Evolutionary conservation across 306 rosid genomes (phyloP).

Genomic region (Quercus wislizeni): DNA sequence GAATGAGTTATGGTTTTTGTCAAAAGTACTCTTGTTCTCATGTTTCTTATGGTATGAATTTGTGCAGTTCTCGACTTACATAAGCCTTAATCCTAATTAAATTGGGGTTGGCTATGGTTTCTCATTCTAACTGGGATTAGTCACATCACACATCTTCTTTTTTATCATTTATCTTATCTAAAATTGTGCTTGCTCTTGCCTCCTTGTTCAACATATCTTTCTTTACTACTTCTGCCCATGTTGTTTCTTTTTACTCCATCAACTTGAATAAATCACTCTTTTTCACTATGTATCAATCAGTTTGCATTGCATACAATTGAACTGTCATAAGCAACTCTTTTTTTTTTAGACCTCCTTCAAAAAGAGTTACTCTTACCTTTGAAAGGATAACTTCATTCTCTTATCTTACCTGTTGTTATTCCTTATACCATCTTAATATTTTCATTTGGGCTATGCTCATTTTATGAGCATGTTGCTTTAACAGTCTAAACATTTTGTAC

Average conservation of each 20-base stretch:
- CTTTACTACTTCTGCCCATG: no score
- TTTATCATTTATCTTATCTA: no score
- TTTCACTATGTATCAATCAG: neutral
- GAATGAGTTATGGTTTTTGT: neutral
- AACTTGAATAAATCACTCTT: neutral
- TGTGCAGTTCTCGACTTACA: neutral
- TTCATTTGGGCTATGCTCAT: neutral
- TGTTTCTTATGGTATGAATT: neutral
- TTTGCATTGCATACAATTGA: neutral
- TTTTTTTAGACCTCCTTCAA: neutral
- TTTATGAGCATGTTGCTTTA: neutral
- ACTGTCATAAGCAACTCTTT: neutral
- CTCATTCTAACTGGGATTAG: no score
- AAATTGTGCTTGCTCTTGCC: no score
- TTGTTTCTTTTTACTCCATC: neutral
- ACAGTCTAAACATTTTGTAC: neutral
- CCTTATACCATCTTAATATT: neutral
- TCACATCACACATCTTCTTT: no score
- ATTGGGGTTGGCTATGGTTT: neutral
- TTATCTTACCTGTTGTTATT: neutral
- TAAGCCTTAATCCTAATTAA: neutral
- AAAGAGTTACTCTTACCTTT: neutral
- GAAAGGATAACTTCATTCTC: neutral
- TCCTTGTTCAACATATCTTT: no score
- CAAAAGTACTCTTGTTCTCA: neutral